Percentiles rank a stretch among this genome's conserved stretches.
Conservation (phyloP, 768 basidiomycete species). For the Pholiota molesta region DNA sequence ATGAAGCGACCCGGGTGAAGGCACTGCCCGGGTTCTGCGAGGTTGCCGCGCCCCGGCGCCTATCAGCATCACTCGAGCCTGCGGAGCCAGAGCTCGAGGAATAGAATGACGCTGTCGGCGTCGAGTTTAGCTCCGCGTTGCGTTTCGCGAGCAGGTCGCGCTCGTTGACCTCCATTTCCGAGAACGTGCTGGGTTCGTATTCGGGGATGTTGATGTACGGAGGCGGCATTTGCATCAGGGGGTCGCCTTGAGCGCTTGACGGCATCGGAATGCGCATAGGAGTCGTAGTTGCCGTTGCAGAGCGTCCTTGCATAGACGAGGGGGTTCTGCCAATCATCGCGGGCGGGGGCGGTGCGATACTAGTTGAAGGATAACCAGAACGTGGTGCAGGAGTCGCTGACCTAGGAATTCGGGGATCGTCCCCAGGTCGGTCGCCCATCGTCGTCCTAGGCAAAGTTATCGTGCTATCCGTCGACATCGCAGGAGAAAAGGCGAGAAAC, state of each 20-base stretch:
- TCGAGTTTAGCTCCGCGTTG: slow-evolving; percentile 47
- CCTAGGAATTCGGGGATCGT: slow-evolving; percentile 14
- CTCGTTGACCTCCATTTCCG: slow-evolving; percentile 44
- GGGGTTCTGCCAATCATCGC: slow-evolving; percentile 17
- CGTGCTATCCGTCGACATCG: slow-evolving; percentile 46
- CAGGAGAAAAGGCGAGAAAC: slow-evolving; percentile 45
- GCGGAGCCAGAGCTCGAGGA: slow-evolving; percentile 12
- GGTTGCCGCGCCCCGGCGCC: slow-evolving; percentile 10
- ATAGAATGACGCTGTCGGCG: slow-evolving; percentile 39
- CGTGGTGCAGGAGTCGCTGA: slow-evolving; percentile 17
- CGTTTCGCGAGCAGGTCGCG: slow-evolving; percentile 40
- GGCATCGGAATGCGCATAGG: slow-evolving; percentile 5
- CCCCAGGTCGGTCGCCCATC: slow-evolving; percentile 13
- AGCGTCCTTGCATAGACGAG: slow-evolving; percentile 19
- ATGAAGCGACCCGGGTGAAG: slow-evolving; percentile 14
- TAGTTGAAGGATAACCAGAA: slow-evolving; percentile 6
- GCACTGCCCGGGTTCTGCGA: slow-evolving; percentile 14
- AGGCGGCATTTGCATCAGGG: slow-evolving; percentile 16
- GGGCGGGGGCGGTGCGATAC: slow-evolving; percentile 6
- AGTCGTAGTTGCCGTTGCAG: slow-evolving; percentile 20
- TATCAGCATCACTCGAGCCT: slow-evolving; percentile 9
- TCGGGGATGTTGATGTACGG: slow-evolving; percentile 18
- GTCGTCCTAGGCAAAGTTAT: slow-evolving; percentile 37
- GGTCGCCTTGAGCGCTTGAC: background rate
- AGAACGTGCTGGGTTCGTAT: slow-evolving; percentile 30